Conservation (phyloP, 1,284 basidiomycete species). For the Takashimella tepidaria region DNA sequence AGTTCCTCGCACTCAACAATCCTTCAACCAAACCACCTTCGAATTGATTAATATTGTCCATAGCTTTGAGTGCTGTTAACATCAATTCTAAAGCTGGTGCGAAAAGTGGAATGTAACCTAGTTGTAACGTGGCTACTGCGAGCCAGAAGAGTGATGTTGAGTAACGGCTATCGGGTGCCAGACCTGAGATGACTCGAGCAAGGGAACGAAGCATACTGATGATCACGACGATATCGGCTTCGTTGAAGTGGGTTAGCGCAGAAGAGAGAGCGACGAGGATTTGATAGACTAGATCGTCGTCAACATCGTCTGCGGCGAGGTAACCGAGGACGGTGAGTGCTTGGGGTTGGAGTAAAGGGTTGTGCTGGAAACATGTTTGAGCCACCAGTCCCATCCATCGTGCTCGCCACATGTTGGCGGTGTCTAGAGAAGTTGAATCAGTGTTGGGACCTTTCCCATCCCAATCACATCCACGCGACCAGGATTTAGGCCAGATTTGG, state of each 20-base stretch:
- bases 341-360: constrained; percentile 80
- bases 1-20: constrained; percentile 61
- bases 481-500: no score
- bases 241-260: constrained; percentile 45
- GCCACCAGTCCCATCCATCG: constrained; percentile 91
- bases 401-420: constrained; percentile 86
- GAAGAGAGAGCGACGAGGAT: constrained; percentile 51
- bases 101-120: constrained; percentile 67
- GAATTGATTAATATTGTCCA: constrained; percentile 51
- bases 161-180: constrained; percentile 66
- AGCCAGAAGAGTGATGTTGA: constrained; percentile 75
- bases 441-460: no score
- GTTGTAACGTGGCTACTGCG: constrained; percentile 71
- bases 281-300: constrained; percentile 50
- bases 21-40: constrained; percentile 55
- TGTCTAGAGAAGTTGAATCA: constrained; percentile 58
- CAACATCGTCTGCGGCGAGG: constrained; percentile 66
- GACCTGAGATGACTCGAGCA: constrained; percentile 65
- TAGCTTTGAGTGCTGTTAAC: constrained; percentile 49
- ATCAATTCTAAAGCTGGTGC: constrained; percentile 64
- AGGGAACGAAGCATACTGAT: constrained; percentile 83
- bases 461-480: no score
- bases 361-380: constrained; percentile 86
- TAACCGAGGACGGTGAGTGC: constrained; percentile 81
- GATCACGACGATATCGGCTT: constrained; percentile 51